A percentile compares a stretch with the other conserved stretches of the same genome.
These are phyloP conservation scores for Penicillium fuscoglaucum DNA, from an alignment of 2,329 filamentous ascomycete species.

Conservation along the genomic window DNA sequence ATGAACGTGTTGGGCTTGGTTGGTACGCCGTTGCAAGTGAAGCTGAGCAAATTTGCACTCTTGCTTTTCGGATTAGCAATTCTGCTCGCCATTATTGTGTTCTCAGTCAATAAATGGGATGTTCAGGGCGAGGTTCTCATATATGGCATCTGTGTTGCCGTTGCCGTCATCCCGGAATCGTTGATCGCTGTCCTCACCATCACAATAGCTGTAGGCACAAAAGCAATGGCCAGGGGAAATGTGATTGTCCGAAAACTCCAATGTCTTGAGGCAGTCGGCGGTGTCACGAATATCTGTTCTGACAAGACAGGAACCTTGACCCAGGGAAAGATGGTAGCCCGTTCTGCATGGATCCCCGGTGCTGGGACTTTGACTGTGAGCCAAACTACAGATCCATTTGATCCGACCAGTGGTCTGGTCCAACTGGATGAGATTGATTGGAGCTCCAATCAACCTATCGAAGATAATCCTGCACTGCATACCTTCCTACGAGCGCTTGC, in stretches of 20 bases:
- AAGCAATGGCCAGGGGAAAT: constrained; percentile 54
- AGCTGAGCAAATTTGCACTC: constrained; percentile 81
- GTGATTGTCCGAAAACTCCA: constrained; percentile 57
- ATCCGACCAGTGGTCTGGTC: constrained; percentile 55
- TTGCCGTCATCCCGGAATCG: constrained; percentile 64
- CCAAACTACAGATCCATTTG: constrained; percentile 54
- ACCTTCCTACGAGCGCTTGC: constrained; percentile 56
- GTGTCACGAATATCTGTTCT: constrained; percentile 59
- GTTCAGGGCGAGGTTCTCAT: constrained; percentile 60
- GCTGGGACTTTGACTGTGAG: constrained; percentile 55
- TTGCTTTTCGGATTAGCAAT: constrained; percentile 73
- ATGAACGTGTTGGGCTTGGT: constrained; percentile 54
- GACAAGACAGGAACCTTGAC: constrained; percentile 59
- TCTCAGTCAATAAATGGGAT: constrained; percentile 59
- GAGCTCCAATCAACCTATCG: constrained; percentile 26
- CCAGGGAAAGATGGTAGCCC: constrained; percentile 61
- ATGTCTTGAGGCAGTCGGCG: constrained; percentile 58
- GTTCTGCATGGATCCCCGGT: constrained; percentile 58
- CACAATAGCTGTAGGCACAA: constrained; percentile 59
- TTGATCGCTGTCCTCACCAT: constrained; percentile 64
- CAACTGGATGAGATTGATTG: constrained; percentile 39
- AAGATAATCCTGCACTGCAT: constrained; percentile 43
- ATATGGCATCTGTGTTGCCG: constrained; percentile 58
- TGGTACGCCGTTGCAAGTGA: constrained; percentile 81
- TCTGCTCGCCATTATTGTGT: constrained; percentile 62